Percentiles rank a stretch among this genome's conserved stretches.
Conservation (phyloP, 441 rosid genomes). For the Corymbia citriodora region DNA sequence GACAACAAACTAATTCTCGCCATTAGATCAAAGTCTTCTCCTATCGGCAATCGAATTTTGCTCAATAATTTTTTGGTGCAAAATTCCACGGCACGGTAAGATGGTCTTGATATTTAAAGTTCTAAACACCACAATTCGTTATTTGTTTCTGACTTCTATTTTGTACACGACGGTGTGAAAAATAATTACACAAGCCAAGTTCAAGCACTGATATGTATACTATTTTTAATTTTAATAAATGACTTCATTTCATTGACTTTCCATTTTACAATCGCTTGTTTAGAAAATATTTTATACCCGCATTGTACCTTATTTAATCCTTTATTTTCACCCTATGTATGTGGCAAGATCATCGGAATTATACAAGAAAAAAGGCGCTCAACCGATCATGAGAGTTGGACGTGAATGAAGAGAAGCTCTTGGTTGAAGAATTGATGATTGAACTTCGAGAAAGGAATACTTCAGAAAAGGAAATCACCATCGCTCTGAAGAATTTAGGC, state of each 20-base stretch:
- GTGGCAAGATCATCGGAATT: not conserved
- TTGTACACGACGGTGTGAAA: no score
- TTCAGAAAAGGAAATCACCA: not conserved
- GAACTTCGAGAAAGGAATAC: not conserved
- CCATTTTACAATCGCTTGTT: not conserved
- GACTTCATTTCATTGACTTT: not conserved
- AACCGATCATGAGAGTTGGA: slow-evolving; percentile 1
- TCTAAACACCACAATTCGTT: no score
- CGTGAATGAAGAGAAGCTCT: not conserved
- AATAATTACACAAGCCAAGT: no score
- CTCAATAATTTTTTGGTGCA: not conserved
- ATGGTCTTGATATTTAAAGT: no score
- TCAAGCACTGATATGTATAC: no score
- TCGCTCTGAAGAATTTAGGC: not conserved
- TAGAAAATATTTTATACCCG: no score
- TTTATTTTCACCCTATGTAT: not conserved
- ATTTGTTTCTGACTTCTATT: no score
- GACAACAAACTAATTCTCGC: not conserved
- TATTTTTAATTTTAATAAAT: no score
- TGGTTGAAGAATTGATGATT: not conserved
- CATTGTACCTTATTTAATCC: no score
- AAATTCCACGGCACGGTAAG: not conserved
- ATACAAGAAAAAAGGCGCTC: slow-evolving; percentile 7
- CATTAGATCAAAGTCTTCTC: not conserved
- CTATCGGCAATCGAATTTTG: not conserved